Percentiles rank a stretch among this genome's conserved stretches.
These are phyloP conservation scores for Crataegus laevigata DNA, from an alignment of 306 rosid genomes.

Conservation along the genomic window DNA sequence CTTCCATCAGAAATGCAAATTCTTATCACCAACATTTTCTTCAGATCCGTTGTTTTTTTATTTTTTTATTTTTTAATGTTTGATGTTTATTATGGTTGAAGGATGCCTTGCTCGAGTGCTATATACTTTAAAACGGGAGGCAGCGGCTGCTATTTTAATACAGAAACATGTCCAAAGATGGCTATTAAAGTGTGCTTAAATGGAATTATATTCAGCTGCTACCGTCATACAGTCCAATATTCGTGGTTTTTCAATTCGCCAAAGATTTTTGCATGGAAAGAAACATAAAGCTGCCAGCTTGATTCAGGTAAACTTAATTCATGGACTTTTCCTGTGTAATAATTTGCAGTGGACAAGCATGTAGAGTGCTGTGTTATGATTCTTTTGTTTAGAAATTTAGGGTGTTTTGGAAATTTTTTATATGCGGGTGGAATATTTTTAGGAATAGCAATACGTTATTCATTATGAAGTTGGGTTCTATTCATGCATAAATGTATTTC, in stretches of 20 bases:
- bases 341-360: conserved; percentile 5
- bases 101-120: conserved; percentile 64
- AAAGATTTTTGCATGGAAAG: conserved; percentile 47
- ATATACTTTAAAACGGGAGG: conserved; percentile 59
- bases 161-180: conserved; percentile 65
- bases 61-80: conserved; percentile 9
- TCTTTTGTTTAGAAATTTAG: background rate
- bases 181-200: conserved; percentile 39
- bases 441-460: background rate
- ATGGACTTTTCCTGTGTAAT: background rate
- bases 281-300: conserved; percentile 71
- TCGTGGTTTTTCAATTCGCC: conserved; percentile 63
- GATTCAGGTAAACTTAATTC: conserved; percentile 60
- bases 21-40: background rate
- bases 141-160: conserved; percentile 51
- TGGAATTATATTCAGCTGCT: conserved; percentile 47
- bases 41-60: background rate
- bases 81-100: conserved; percentile 25
- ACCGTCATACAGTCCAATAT: conserved; percentile 54
- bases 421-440: background rate
- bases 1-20: background rate
- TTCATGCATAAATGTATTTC: background rate
- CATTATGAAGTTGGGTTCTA: background rate
- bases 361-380: background rate
- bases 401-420: background rate